Conservation (phyloP, 2,329 filamentous ascomycete species). For the Colletotrichum euphorbiae region DNA sequence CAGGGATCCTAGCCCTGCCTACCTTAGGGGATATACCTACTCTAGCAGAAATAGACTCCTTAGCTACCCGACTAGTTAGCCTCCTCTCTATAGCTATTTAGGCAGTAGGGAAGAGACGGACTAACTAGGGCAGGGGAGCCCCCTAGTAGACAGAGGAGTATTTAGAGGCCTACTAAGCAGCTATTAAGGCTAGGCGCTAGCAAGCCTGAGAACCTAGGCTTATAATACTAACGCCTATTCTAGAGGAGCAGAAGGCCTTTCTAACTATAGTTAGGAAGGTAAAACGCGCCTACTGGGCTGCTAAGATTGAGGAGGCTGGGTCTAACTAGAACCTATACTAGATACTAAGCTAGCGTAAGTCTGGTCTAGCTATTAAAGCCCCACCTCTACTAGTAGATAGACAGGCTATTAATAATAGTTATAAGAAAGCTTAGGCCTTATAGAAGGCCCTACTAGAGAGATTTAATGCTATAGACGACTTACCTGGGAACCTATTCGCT, state of each 20-base stretch:
- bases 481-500: background rate
- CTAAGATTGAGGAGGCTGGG: conserved; percentile 7
- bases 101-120: background rate
- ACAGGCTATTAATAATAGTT: background rate
- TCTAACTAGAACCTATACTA: conserved; percentile 1
- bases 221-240: no score
- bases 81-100: conserved; percentile 5
- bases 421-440: background rate
- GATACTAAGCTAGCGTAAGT: background rate
- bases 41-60: background rate
- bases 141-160: no score
- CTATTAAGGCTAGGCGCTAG: no score
- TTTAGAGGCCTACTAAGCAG: no score
- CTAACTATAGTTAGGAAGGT: background rate
- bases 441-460: conserved; percentile 12
- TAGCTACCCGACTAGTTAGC: background rate
- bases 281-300: conserved; percentile 1
- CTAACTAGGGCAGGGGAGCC: background rate
- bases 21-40: background rate
- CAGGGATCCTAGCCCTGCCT: background rate
- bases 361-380: background rate
- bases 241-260: background rate
- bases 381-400: conserved; percentile 6
- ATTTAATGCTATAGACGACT: conserved; percentile 1
- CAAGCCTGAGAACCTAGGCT: no score